Conservation (phyloP, 495 filamentous ascomycete genomes). For the Neurospora sp. region DNA sequence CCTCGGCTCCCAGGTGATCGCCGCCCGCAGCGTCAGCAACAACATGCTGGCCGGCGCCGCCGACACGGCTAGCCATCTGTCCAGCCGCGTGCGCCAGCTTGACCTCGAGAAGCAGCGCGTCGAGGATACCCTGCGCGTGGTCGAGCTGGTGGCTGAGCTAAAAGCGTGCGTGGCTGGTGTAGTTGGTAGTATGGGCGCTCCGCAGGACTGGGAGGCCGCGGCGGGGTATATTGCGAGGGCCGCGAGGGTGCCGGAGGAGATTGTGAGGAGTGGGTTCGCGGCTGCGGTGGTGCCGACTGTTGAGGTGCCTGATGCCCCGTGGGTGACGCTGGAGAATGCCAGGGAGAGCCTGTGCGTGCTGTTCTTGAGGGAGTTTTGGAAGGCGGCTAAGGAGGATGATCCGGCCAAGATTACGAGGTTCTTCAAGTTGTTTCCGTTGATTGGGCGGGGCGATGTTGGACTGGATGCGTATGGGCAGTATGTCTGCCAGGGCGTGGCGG, state of each 20-base stretch:
- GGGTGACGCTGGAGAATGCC: constrained; percentile 75
- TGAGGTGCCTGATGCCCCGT: constrained; percentile 86
- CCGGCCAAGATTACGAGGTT: constrained; percentile 85
- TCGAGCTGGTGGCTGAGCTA: constrained; percentile 92
- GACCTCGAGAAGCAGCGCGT: constrained; percentile 87
- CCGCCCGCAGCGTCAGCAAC: constrained; percentile 75
- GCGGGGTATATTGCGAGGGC: constrained; percentile 82
- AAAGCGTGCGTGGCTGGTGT: constrained; percentile 96
- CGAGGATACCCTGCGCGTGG: constrained; percentile 78
- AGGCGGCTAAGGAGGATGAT: constrained; percentile 75
- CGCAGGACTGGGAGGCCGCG: constrained; percentile 97
- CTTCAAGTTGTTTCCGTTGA: constrained; percentile 95
- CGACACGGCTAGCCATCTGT: constrained; percentile 76
- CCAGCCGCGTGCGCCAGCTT: constrained; percentile 69
- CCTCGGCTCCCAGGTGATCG: constrained; percentile 77
- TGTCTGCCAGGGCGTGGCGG: constrained; percentile 86
- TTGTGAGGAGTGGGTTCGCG: constrained; percentile 79
- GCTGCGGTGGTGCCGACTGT: constrained; percentile 88
- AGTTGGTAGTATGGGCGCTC: constrained; percentile 88
- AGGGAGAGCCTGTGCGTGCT: constrained; percentile 78
- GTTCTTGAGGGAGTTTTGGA: constrained; percentile 91
- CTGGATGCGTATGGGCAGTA: constrained; percentile 91
- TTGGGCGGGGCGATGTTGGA: constrained; percentile 80
- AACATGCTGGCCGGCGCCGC: constrained; percentile 78
- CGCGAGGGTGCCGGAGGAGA: constrained; percentile 63